Evolutionary conservation across 1,139 yeast genomes (phyloP), one percentile per base, ranked within the genome.

Genomic region (Petasospora fabianii): DNA sequence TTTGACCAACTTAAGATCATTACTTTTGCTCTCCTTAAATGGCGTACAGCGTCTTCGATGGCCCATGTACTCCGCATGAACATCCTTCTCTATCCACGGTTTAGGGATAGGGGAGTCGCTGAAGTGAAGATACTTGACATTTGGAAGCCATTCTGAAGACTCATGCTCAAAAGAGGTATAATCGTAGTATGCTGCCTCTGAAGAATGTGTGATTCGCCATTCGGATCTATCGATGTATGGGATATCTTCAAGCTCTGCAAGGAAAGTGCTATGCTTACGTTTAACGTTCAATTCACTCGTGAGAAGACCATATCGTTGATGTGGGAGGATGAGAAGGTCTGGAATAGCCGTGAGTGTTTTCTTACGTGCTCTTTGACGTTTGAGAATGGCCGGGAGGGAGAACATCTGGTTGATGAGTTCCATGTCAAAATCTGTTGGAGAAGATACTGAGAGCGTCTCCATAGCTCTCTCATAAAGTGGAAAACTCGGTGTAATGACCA

Each of bases 21-120:
- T 24, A 8, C 11, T 24, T 16, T 43, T 5, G 11, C 21, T 27
- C 30, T 7, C 5, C 20, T 16, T 27, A 15, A 5, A 12, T n/a
- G n/a, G n/a, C n/a, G 22, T 6, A 35, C 55, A 51, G 7, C 54
- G 35, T 2, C 42, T 31, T 36, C 53, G 42, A 4, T 10, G 16
- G 2, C 28, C 24, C 55, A 51, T 51, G 29, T 49, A 49, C 1
- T 18, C 26, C 6, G 18, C 36, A 2, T 35, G 18, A 2, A 30
- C 34, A 17, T 46, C 45, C 39, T 60, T 58, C 7, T 44, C 34
- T 31, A 61, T 60, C 75, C 75, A 69, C 10, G 76, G 75, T 46
- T 70, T 69, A 3, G 75, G 75, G 5, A 69, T 64, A 1, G 75
- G 75, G 0, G 65, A 59, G 45, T 71, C 75, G 0, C 72, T 65